Conservation (phyloP, 768 basidiomycete species). For the Cyclocybe cylindracea region DNA sequence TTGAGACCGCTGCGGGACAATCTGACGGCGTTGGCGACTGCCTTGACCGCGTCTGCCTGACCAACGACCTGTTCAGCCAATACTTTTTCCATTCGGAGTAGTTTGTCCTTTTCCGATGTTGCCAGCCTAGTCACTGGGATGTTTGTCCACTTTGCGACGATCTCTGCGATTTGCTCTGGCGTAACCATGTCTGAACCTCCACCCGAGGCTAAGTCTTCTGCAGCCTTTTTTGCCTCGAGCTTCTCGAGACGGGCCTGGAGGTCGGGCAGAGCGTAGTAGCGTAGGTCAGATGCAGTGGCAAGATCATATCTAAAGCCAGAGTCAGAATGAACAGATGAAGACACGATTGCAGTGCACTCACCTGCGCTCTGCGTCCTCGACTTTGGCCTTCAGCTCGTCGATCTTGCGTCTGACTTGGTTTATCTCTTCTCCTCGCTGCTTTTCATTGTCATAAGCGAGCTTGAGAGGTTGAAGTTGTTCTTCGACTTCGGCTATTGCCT, state of each 20-base stretch:
- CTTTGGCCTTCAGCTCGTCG: slow-evolving; percentile 89
- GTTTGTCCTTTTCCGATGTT: slow-evolving; percentile 90
- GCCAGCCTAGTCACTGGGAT: slow-evolving; percentile 87
- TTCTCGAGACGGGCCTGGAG: slow-evolving; percentile 70
- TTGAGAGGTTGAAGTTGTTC: slow-evolving; percentile 82
- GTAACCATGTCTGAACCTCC: slow-evolving; percentile 71
- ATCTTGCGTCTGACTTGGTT: slow-evolving; percentile 76
- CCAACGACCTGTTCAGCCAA: slow-evolving; percentile 81
- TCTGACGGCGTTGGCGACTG: slow-evolving; percentile 92
- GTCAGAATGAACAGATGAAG: slow-evolving; percentile 14
- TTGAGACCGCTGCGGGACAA: slow-evolving; percentile 93
- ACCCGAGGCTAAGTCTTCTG: slow-evolving; percentile 62
- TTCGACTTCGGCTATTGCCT: slow-evolving; percentile 80
- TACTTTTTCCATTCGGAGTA: slow-evolving; percentile 83
- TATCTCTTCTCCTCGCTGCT: slow-evolving; percentile 79
- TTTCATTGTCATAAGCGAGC: slow-evolving; percentile 86
- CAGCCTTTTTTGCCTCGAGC: slow-evolving; percentile 71
- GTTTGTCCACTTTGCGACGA: slow-evolving; percentile 91
- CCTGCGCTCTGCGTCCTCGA: slow-evolving; percentile 89
- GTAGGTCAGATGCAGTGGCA: slow-evolving; percentile 80
- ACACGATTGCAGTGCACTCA: slow-evolving; percentile 31
- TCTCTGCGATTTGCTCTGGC: slow-evolving; percentile 90
- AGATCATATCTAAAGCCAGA: slow-evolving; percentile 56
- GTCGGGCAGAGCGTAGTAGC: slow-evolving; percentile 92
- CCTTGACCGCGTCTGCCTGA: slow-evolving; percentile 87